These are phyloP conservation scores for Fusarium sororula DNA, from an alignment of 2,329 filamentous ascomycete species.

Conservation along the genomic window DNA sequence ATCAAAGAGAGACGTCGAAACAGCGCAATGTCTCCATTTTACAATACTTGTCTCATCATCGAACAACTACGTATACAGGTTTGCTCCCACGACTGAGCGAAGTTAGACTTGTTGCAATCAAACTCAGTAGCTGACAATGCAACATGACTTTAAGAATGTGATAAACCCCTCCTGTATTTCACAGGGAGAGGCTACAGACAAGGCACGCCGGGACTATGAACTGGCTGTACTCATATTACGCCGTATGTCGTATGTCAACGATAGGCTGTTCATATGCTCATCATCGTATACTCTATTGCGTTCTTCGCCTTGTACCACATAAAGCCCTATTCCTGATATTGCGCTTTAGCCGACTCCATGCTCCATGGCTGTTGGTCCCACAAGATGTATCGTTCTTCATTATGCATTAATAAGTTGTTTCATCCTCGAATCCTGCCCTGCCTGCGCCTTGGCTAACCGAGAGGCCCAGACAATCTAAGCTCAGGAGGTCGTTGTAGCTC, in stretches of 20 bases:
- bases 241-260: not conserved
- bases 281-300: not conserved
- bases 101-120: not conserved
- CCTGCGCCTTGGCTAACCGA: not conserved
- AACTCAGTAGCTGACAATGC: not conserved
- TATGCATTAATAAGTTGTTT: not conserved
- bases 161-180: not conserved
- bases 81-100: not conserved
- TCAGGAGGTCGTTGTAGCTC: not conserved
- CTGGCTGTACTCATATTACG: not conserved
- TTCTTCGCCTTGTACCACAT: not conserved
- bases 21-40: not conserved
- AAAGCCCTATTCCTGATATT: slow-evolving; percentile 3
- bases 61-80: not conserved
- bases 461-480: not conserved
- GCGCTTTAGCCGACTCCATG: not conserved
- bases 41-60: not conserved
- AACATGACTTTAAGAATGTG: not conserved
- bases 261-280: not conserved
- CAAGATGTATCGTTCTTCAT: slow-evolving; percentile 9
- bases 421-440: not conserved
- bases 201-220: not conserved
- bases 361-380: not conserved
- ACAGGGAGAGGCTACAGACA: not conserved
- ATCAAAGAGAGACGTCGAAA: not conserved